A percentile compares a stretch with the other conserved stretches of the same genome.
These are phyloP conservation scores for Penicillium paradoxum DNA, from an alignment of 495 filamentous ascomycete species.

Conservation along the genomic window DNA sequence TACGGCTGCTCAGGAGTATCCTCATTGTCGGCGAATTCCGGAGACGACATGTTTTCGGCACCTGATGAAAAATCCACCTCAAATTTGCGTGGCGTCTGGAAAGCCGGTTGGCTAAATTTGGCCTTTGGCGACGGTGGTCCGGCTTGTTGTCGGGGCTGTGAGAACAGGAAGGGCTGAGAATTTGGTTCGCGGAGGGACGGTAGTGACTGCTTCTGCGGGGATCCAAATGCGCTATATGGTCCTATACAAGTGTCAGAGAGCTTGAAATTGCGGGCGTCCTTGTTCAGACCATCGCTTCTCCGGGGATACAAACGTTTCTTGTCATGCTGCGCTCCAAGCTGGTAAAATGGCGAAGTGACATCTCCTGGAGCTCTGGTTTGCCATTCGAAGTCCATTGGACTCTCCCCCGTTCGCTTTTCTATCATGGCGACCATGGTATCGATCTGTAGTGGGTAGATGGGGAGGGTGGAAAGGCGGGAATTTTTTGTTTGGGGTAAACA, in stretches of 20 bases:
- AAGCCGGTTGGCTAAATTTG: conserved; percentile 62
- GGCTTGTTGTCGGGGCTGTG: conserved; percentile 27
- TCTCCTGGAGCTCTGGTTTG: conserved; percentile 53
- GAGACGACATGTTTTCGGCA: conserved; percentile 72
- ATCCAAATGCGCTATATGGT: conserved; percentile 46
- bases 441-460: conserved; percentile 8
- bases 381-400: conserved; percentile 69
- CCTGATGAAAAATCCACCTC: conserved; percentile 71
- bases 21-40: conserved; percentile 65
- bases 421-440: conserved; percentile 17
- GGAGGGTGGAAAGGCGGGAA: conserved; percentile 14
- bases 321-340: conserved; percentile 43
- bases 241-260: conserved; percentile 33
- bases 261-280: not conserved
- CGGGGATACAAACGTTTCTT: conserved; percentile 46
- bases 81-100: conserved; percentile 73
- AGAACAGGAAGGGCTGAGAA: conserved; percentile 44
- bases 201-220: conserved; percentile 44
- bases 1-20: conserved; percentile 58
- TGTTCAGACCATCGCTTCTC: not conserved
- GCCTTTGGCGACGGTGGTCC: conserved; percentile 27
- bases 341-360: conserved; percentile 54
- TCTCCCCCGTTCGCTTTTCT: conserved; percentile 47
- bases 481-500: conserved; percentile 31
- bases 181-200: conserved; percentile 47